Evolutionary conservation across 805 yeast species (phyloP), one percentile per base, ranked within the genome.

Genomic region (Starmerella geochares): DNA sequence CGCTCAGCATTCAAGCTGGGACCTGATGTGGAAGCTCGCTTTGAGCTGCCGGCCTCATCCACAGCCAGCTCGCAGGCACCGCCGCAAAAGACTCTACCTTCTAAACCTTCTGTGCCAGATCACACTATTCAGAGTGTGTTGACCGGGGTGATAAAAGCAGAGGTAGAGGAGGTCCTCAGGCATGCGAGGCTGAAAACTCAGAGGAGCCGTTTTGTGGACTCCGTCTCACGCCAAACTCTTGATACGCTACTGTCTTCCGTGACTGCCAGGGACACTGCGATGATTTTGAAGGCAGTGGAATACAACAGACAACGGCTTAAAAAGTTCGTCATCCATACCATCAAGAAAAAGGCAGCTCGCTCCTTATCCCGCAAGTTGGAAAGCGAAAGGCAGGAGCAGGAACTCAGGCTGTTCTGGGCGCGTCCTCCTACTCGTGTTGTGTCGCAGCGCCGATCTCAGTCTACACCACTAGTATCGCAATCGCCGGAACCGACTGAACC

Each of bases 121-220:
- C 19, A 29, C 8, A 31, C 37, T 5, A 13, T 38, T 23, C 20
- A n/a, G 7, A 16, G 7, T 3, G n/a, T 38, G 13, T 38, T 14
- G 4, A 29, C 10, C 14, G 3, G 13, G 11, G 28, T 7, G 11
- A 29, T 38, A 19, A 11, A 24, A 4, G 17, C 6, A 5, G 42
- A 38, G 29, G n/a, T 29, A 2, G 20, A 38, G 14, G 23, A 23
- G 29, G 19, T 38, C 13, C 10, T 25, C 5, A 27, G 32, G 10
- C 37, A 13, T 9, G 39, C 36, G 3, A 38, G 29, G 9, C 19
- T 20, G 27, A 16, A 4, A 9, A 33, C 16, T 21, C 24, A 32
- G 48, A 49, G 54, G 1, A n/a, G 21, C 21, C 9, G n/a, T 3
- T 49, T 46, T 19, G 53, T 54, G 11, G 29, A 42, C 9, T 13